Conservation (phyloP, 2,329 filamentous ascomycete genomes). For the Bipolaris cookei region DNA sequence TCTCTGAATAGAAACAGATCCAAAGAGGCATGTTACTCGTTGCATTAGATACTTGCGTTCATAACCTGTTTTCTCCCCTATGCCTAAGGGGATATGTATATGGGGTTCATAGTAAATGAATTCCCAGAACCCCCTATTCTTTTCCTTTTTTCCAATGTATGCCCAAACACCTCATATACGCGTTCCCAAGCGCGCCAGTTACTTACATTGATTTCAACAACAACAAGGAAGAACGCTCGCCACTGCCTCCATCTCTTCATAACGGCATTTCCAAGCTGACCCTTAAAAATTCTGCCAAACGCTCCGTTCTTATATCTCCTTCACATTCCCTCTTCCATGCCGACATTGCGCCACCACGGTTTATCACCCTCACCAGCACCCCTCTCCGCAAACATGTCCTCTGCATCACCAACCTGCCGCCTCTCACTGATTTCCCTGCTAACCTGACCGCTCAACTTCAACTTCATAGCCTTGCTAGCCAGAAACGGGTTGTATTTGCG, state of each 20-base stretch:
- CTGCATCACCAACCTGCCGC: conserved; percentile 88
- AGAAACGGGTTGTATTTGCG: conserved; percentile 38
- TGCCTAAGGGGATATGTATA: not conserved
- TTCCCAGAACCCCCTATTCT: conserved; percentile 1
- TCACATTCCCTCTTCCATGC: conserved; percentile 57
- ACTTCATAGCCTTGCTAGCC: conserved; percentile 63
- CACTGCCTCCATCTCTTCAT: not conserved
- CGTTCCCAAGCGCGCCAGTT: too few relatives aligned
- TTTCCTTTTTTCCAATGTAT: not conserved
- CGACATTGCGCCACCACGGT: conserved; percentile 58
- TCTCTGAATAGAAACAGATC: not conserved
- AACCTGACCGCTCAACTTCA: conserved; percentile 66
- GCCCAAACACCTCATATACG: not conserved
- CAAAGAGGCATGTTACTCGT: not conserved
- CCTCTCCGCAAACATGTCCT: conserved; percentile 67
- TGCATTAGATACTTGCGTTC: not conserved
- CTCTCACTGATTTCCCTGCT: conserved; percentile 77
- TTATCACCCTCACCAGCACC: conserved; percentile 25
- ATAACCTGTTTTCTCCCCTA: not conserved
- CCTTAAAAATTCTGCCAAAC: not conserved
- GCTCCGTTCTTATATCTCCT: not conserved
- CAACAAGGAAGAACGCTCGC: not conserved
- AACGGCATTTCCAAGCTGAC: not conserved
- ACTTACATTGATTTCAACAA: not conserved
- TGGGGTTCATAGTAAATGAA: not conserved